A percentile compares a stretch with the other conserved stretches of the same genome.
phyloP scores from a whole-genome alignment of 768 basidiomycete genomes.

The Rhizopogon rudus region DNA sequence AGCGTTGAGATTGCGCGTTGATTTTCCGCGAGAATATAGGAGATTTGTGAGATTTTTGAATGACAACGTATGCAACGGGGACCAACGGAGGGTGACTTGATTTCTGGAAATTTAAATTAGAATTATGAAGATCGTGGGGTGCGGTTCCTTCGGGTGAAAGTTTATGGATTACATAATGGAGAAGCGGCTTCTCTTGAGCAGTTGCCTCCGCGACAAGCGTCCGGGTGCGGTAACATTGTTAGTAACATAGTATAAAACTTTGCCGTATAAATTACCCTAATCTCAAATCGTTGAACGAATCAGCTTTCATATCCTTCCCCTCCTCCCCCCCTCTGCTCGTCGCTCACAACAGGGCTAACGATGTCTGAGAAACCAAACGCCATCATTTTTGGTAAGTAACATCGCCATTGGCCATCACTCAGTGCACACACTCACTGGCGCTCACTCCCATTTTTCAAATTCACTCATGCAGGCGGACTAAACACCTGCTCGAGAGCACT shows the following conservation, averaged over 20 bases:
- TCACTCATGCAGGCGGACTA: constrained; percentile 54
- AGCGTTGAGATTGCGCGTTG: too few species aligned
- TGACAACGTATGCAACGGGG: neutral
- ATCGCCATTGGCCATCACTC: neutral
- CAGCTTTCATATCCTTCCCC: neutral
- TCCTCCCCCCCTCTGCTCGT: constrained; percentile 4
- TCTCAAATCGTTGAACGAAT: constrained; percentile 17
- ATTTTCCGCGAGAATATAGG: neutral
- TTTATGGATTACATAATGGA: constrained; percentile 15
- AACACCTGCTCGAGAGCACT: constrained; percentile 77
- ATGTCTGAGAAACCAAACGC: constrained; percentile 48
- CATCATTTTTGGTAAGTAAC: constrained; percentile 67
- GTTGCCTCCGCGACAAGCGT: constrained; percentile 20
- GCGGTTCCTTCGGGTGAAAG: constrained; percentile 2
- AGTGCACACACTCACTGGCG: constrained; percentile 6
- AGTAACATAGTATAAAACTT: constrained; percentile 3
- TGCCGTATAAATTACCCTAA: constrained; percentile 18
- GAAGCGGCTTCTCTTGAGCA: constrained; percentile 6
- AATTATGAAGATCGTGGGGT: neutral
- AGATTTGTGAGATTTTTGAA: neutral
- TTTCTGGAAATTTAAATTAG: neutral
- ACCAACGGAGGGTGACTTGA: neutral
- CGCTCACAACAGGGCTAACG: constrained; percentile 27
- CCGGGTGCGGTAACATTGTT: constrained; percentile 2
- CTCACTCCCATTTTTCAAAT: constrained; percentile 4